These are phyloP conservation scores for Candida stauntonica DNA, from an alignment of 805 yeast species.

Conservation along the genomic window DNA sequence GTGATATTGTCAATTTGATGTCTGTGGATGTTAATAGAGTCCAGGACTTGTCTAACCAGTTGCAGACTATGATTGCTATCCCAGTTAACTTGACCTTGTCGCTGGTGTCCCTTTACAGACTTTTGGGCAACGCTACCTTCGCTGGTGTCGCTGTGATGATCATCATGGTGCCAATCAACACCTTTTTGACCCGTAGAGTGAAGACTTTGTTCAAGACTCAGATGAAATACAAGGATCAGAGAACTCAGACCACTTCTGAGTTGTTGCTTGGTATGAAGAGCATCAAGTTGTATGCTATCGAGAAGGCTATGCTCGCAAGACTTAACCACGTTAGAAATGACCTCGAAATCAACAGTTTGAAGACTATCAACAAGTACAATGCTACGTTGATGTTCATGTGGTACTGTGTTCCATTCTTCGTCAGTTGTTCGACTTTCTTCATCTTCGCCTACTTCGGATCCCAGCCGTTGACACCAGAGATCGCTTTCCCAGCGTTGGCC, in stretches of 20 bases:
- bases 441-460: constrained; percentile 43
- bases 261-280: constrained; percentile 56
- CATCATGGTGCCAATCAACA: constrained; percentile 55
- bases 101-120: constrained; percentile 46
- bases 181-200: constrained; percentile 40
- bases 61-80: constrained; percentile 52
- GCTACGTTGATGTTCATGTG: constrained; percentile 52
- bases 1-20: constrained; percentile 76
- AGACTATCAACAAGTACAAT: constrained; percentile 43
- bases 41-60: constrained; percentile 51
- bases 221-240: constrained; percentile 57
- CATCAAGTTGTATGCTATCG: constrained; percentile 69
- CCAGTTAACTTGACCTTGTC: constrained; percentile 55
- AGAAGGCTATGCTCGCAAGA: constrained; percentile 53
- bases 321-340: constrained; percentile 52
- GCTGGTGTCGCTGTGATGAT: constrained; percentile 51
- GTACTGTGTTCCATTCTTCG: constrained; percentile 61
- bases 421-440: constrained; percentile 57
- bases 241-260: constrained; percentile 58
- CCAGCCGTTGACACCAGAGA: constrained; percentile 57
- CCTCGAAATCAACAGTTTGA: constrained; percentile 48
- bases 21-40: constrained; percentile 71
- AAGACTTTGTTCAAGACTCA: constrained; percentile 47
- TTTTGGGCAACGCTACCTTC: constrained; percentile 55
- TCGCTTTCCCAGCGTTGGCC: constrained; percentile 65